Evolutionary conservation across 73 alveolate species (phyloP).

Genomic region (Paramecium pentaurelia): DNA sequence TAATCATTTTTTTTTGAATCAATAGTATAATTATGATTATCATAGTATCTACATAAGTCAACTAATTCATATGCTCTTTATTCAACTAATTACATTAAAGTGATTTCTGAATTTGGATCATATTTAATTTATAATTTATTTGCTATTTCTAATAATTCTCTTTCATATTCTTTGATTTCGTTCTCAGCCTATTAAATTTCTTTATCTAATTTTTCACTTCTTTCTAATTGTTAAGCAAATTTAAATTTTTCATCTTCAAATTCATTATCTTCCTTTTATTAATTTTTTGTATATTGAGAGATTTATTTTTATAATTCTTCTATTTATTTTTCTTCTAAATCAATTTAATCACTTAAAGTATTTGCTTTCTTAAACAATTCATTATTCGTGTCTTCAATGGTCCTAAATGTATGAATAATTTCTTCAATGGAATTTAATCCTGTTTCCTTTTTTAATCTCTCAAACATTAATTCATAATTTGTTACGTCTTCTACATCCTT

Average conservation of each 20-base stretch:
- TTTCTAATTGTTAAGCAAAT: conserved; percentile 31
- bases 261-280: not conserved
- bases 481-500: conserved; percentile 27
- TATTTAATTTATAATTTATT: not conserved
- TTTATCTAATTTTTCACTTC: conserved; percentile 10
- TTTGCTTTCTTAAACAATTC: conserved; percentile 2
- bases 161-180: conserved; percentile 11
- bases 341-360: conserved; percentile 13
- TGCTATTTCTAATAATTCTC: not conserved
- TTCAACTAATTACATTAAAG: conserved; percentile 43
- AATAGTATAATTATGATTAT: not conserved
- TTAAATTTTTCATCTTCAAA: conserved; percentile 16
- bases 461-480: conserved; percentile 30
- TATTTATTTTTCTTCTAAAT: conserved; percentile 6
- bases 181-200: not conserved
- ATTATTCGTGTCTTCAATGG: conserved; percentile 25
- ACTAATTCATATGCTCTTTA: conserved; percentile 35
- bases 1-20: not conserved
- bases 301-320: not conserved
- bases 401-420: not conserved
- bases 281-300: not conserved
- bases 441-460: conserved; percentile 22
- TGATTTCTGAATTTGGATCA: not conserved
- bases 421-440: conserved; percentile 27
- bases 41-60: not conserved